Evolutionary conservation across 805 yeast genomes (phyloP).

Genomic region (Zygosaccharomyces kombuchaensis): DNA sequence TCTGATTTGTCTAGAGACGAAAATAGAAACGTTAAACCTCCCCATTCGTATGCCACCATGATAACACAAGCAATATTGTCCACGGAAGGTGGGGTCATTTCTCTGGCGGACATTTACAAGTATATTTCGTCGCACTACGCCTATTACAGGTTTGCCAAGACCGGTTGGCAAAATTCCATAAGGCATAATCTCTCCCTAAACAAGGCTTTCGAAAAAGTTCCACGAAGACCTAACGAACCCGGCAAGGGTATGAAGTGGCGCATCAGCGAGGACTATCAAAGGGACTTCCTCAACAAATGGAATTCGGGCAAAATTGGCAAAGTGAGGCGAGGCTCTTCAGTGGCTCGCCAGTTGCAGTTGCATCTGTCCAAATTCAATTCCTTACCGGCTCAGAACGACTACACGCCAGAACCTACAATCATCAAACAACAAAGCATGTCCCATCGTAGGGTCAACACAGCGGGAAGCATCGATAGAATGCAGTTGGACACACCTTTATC

Average conservation of each 20-base stretch:
- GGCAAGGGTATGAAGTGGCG: constrained; percentile 99
- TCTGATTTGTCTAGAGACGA: constrained; percentile 81
- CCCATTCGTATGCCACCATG: constrained; percentile 96
- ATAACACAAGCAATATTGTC: constrained; percentile 94
- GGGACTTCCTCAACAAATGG: constrained; percentile 79
- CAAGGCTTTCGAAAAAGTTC: constrained; percentile 97
- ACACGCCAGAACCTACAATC: constrained; percentile 12
- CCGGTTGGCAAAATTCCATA: constrained; percentile 98
- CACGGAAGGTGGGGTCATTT: constrained; percentile 79
- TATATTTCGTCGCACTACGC: constrained; percentile 89
- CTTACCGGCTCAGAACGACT: constrained; percentile 38
- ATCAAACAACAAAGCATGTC: constrained; percentile 16
- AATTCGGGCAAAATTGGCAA: constrained; percentile 70
- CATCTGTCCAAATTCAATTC: constrained; percentile 51
- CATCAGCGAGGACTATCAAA: constrained; percentile 76
- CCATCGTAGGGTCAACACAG: constrained; percentile 4
- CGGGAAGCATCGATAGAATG: constrained; percentile 5
- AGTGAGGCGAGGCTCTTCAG: constrained; percentile 74
- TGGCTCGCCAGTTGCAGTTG: constrained; percentile 71
- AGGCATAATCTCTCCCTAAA: constrained; percentile 91
- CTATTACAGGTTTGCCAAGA: constrained; percentile 82
- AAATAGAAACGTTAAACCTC: constrained; percentile 87
- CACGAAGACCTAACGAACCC: constrained; percentile 91
- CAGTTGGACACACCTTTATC: constrained; percentile 9
- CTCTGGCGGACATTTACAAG: constrained; percentile 84